Evolutionary conservation across 305 asterid species (phyloP).

Genomic region (Solanum hybrid): DNA sequence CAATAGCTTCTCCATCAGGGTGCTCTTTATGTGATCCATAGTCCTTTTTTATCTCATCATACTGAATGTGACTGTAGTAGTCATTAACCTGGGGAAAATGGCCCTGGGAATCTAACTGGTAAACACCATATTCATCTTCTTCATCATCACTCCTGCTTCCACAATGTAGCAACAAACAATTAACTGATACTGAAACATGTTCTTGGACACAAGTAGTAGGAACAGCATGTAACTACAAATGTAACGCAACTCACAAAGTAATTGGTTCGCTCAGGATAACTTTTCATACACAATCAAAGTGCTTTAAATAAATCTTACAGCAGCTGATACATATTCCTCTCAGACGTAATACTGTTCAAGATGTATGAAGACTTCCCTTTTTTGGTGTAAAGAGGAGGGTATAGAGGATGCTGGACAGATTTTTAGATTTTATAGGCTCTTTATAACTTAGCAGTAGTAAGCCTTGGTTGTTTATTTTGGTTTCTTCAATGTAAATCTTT

Average conservation of each 20-base stretch:
- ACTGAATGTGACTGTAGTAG: constrained; percentile 46
- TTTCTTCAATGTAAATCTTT: background rate
- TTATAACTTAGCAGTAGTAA: background rate
- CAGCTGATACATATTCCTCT: background rate
- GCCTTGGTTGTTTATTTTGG: background rate
- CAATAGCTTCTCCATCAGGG: constrained; percentile 53
- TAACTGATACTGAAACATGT: background rate
- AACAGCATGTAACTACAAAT: background rate
- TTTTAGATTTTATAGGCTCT: background rate
- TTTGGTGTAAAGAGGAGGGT: background rate
- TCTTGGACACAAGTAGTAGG: background rate
- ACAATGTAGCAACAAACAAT: constrained; percentile 4
- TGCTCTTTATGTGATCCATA: constrained; percentile 46
- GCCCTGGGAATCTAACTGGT: constrained; percentile 39
- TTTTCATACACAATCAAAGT: background rate
- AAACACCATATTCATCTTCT: constrained; percentile 53
- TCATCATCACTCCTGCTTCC: constrained; percentile 71
- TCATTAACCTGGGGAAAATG: constrained; percentile 47
- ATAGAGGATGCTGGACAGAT: background rate
- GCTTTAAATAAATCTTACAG: background rate
- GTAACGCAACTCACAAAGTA: background rate
- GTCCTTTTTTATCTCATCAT: constrained; percentile 43
- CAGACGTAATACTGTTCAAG: background rate
- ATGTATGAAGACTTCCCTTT: background rate
- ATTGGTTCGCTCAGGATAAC: background rate